These are phyloP conservation scores for Pestalotiopsis sp. DNA, from an alignment of 2,329 filamentous ascomycete species.

Conservation along the genomic window DNA sequence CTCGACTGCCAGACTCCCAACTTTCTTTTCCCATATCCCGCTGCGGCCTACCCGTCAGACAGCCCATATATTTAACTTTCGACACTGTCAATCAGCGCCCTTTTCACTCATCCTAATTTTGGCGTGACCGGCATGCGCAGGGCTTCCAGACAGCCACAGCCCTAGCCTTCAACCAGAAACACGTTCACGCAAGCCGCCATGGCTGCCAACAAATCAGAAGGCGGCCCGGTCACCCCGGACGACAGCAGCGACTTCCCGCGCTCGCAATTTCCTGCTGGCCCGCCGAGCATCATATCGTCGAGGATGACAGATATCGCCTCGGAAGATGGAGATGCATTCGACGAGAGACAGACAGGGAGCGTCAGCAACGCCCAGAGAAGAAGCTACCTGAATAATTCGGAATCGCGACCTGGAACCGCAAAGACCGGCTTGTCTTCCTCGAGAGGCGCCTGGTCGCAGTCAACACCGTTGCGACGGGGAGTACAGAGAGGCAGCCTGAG, in stretches of 20 bases:
- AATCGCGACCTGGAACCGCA: conserved; percentile 59
- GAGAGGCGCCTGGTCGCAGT: conserved; percentile 54
- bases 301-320: conserved; percentile 69
- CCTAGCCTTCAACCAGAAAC: not conserved
- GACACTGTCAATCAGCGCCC: not conserved
- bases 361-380: conserved; percentile 35
- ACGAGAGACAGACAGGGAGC: conserved; percentile 29
- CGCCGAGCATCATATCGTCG: conserved; percentile 70
- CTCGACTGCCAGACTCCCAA: not conserved
- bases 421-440: conserved; percentile 54
- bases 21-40: not conserved
- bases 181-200: conserved; percentile 4
- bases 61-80: not conserved
- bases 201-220: conserved; percentile 35
- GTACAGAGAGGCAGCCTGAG: conserved; percentile 46
- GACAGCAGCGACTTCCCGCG: conserved; percentile 40
- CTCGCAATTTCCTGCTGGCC: conserved; percentile 45
- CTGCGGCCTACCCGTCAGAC: not conserved
- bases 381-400: conserved; percentile 40
- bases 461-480: conserved; percentile 57
- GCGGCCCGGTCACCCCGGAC: conserved; percentile 37
- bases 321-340: conserved; percentile 52
- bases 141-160: not conserved
- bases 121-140: not conserved
- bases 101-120: not conserved